Percentiles rank a stretch among this genome's conserved stretches.
Conservation (phyloP, 2,329 filamentous ascomycete genomes). For the Pseudogymnoascus sp. region DNA sequence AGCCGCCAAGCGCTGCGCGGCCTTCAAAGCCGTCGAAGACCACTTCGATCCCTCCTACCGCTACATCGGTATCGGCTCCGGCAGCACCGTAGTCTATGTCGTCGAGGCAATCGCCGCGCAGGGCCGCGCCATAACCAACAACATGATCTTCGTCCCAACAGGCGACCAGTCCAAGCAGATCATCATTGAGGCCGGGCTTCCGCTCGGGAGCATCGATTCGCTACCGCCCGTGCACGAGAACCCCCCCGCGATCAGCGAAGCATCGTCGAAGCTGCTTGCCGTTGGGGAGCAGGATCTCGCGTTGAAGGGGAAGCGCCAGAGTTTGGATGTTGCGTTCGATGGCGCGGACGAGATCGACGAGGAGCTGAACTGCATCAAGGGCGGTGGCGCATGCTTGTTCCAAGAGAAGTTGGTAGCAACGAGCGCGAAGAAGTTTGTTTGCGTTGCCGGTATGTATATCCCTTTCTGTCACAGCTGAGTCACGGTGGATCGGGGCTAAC, state of each 20-base stretch:
- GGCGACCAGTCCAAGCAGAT: slow-evolving; percentile 85
- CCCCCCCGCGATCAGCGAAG: slow-evolving; percentile 19
- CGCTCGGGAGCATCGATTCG: slow-evolving; percentile 46
- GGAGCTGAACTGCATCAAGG: slow-evolving; percentile 94
- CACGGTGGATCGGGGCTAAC: background rate
- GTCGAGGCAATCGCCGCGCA: slow-evolving; percentile 69
- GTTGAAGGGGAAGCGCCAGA: slow-evolving; percentile 30
- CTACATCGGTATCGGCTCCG: slow-evolving; percentile 72
- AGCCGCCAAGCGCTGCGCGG: slow-evolving; percentile 66
- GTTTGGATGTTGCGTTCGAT: slow-evolving; percentile 88
- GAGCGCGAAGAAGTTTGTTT: slow-evolving; percentile 75
- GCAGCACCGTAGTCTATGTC: slow-evolving; percentile 75
- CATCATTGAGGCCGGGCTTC: slow-evolving; percentile 71
- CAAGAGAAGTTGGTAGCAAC: slow-evolving; percentile 95
- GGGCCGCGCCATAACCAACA: slow-evolving; percentile 42
- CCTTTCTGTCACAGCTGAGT: background rate
- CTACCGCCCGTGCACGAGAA: slow-evolving; percentile 24
- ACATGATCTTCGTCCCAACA: slow-evolving; percentile 77
- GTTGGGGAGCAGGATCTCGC: slow-evolving; percentile 27
- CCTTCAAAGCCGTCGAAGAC: slow-evolving; percentile 63
- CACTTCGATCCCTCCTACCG: slow-evolving; percentile 56
- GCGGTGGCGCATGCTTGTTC: slow-evolving; percentile 92
- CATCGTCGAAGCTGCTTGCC: slow-evolving; percentile 65
- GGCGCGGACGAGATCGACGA: slow-evolving; percentile 95
- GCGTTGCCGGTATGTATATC: slow-evolving; percentile 60